phyloP scores from a whole-genome alignment of 345 rosid species.

The Aquilaria sinensis region DNA sequence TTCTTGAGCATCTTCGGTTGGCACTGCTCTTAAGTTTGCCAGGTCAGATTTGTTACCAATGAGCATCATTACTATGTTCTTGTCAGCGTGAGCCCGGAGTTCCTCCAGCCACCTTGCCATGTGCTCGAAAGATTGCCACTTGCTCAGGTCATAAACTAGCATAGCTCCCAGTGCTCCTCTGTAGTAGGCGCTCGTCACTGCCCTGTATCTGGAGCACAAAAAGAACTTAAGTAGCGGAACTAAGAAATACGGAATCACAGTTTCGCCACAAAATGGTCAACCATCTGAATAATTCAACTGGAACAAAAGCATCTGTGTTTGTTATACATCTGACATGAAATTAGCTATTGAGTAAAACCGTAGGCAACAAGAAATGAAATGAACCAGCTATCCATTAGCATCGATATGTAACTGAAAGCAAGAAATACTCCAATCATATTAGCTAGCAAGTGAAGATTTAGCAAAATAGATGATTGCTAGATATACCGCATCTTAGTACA shows the following conservation, averaged over 20 bases:
- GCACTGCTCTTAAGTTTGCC: conserved; percentile 57
- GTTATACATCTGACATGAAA: no score
- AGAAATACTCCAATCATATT: no score
- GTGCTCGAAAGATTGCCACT: conserved; percentile 66
- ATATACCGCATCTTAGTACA: no score
- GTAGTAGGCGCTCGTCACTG: conserved; percentile 72
- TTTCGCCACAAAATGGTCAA: no score
- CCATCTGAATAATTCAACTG: no score
- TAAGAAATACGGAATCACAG: not conserved
- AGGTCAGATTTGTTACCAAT: conserved; percentile 64
- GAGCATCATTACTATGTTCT: conserved; percentile 62
- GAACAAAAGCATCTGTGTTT: no score
- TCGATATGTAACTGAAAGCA: no score
- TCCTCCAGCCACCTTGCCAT: conserved; percentile 74
- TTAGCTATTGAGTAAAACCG: no score
- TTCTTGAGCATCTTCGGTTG: conserved; percentile 56
- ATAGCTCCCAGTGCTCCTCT: conserved; percentile 68
- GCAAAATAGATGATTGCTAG: no score
- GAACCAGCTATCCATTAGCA: no score
- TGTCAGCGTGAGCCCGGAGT: conserved; percentile 60
- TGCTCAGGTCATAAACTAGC: conserved; percentile 67
- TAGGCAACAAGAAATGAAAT: no score
- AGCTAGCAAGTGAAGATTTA: no score
- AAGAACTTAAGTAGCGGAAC: not conserved
- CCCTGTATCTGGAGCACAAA: conserved; percentile 50